Evolutionary conservation across 371 early-diverging fungal genomes (phyloP).

Genomic region (Syncephalastrum contaminatum): DNA sequence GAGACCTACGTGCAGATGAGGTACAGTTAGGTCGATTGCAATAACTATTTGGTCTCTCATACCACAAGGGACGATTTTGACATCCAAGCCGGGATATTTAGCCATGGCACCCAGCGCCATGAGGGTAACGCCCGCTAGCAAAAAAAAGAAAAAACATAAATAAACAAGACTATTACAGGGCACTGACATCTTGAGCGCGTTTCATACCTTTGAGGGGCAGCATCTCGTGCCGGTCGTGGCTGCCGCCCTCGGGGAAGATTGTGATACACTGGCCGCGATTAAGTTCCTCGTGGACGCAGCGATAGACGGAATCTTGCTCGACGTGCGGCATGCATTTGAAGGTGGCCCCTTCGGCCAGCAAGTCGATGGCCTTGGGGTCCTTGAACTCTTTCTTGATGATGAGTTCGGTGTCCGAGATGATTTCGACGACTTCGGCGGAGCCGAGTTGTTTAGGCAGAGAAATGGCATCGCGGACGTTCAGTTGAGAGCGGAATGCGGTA

Average conservation of each 20-base stretch:
- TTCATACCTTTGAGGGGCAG: slow-evolving; percentile 83
- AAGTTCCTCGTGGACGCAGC: slow-evolving; percentile 78
- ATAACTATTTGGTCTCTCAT: slow-evolving; percentile 1
- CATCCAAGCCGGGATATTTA: slow-evolving; percentile 79
- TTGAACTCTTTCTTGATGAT: slow-evolving; percentile 62
- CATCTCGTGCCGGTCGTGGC: slow-evolving; percentile 94
- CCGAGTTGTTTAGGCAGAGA: slow-evolving; percentile 58
- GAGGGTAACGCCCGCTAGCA: slow-evolving; percentile 74
- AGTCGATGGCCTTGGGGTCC: slow-evolving; percentile 60
- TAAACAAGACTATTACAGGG: neutral
- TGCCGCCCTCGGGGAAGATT: slow-evolving; percentile 98
- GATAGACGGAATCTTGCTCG: slow-evolving; percentile 86
- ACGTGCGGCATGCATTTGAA: slow-evolving; percentile 86
- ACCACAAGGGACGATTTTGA: slow-evolving; percentile 92
- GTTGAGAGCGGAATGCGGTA: slow-evolving; percentile 67
- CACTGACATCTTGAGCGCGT: neutral
- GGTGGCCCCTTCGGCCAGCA: slow-evolving; percentile 63
- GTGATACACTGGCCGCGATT: slow-evolving; percentile 85
- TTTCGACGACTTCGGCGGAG: slow-evolving; percentile 61
- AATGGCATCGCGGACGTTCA: slow-evolving; percentile 57
- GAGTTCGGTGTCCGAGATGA: slow-evolving; percentile 80
- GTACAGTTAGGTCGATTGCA: neutral
- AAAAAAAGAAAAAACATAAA: slow-evolving; percentile 4
- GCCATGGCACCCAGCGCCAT: slow-evolving; percentile 97
- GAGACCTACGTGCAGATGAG: slow-evolving; percentile 50